Percentiles rank a stretch among this genome's conserved stretches.
These are phyloP conservation scores for Artemisia annua DNA, from an alignment of 129 eudicot species.

Conservation along the genomic window DNA sequence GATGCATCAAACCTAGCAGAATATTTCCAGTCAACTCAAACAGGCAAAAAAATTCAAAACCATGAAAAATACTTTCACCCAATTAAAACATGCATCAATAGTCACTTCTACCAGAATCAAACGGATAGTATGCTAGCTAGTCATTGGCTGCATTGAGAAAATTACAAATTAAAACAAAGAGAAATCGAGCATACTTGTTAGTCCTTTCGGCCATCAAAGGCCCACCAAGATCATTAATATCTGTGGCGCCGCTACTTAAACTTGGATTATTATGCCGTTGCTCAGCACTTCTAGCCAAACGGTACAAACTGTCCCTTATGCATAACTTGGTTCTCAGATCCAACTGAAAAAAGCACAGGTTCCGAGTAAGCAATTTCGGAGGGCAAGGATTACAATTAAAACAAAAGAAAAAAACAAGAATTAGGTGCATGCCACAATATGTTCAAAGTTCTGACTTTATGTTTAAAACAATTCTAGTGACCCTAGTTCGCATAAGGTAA, in stretches of 20 bases:
- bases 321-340: constrained; percentile 83
- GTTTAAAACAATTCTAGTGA: not conserved
- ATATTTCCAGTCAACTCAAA: constrained; percentile 11
- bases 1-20: constrained; percentile 15
- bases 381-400: not conserved
- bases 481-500: not conserved
- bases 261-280: constrained; percentile 32
- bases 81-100: too few relatives aligned
- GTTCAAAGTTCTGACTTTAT: not conserved
- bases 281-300: constrained; percentile 92
- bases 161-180: not conserved
- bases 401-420: constrained; percentile 7
- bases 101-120: too few relatives aligned
- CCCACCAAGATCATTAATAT: constrained; percentile 13
- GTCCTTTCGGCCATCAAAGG: constrained; percentile 38
- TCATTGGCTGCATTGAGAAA: too few relatives aligned
- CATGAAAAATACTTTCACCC: too few relatives aligned
- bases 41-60: not conserved
- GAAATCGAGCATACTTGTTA: constrained; percentile 50
- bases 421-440: constrained; percentile 4
- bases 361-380: constrained; percentile 24
- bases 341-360: constrained; percentile 57
- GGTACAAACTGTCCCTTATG: constrained; percentile 92
- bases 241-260: constrained; percentile 20
- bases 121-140: too few relatives aligned